Conservation (phyloP, 2,329 filamentous ascomycete species). For the Simplicillium sp. region DNA sequence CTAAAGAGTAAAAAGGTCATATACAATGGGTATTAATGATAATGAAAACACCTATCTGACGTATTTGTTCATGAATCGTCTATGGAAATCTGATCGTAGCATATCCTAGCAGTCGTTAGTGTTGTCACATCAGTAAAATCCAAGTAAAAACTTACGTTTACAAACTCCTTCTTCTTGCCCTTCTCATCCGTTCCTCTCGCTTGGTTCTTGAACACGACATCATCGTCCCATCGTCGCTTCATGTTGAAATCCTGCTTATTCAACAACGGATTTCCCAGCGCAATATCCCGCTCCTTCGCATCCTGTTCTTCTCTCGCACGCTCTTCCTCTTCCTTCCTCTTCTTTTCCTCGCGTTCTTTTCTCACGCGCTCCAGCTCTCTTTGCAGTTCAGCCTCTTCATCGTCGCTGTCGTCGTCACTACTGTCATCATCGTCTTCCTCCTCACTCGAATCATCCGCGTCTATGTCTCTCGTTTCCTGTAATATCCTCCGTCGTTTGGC, state of each 20-base stretch:
- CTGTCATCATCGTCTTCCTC: constrained; percentile 47
- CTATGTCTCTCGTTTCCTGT: constrained; percentile 79
- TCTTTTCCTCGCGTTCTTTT: constrained; percentile 48
- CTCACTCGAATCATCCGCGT: constrained; percentile 59
- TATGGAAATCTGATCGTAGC: constrained; percentile 92
- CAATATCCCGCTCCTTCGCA: constrained; percentile 78
- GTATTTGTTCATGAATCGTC: constrained; percentile 81
- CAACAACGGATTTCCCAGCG: constrained; percentile 82
- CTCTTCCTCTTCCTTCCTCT: constrained; percentile 57
- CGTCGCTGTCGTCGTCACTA: constrained; percentile 34
- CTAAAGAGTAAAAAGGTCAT: constrained; percentile 6
- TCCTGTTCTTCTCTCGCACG: constrained; percentile 74
- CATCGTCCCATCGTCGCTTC: constrained; percentile 93
- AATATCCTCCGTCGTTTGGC: constrained; percentile 79
- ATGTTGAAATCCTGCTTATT: constrained; percentile 85
- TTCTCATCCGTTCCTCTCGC: constrained; percentile 89
- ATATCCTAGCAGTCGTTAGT: constrained; percentile 51
- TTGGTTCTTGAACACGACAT: constrained; percentile 99
- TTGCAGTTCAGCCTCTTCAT: constrained; percentile 67
- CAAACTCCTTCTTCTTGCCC: constrained; percentile 84
- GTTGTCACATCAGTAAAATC: constrained; percentile 2
- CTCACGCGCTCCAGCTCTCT: constrained; percentile 92
- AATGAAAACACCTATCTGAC: constrained; percentile 36
- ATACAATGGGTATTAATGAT: constrained; percentile 15
- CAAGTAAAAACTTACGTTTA: constrained; percentile 59